Evolutionary conservation across 2,329 filamentous ascomycete genomes (phyloP).

Genomic region (Calonectria ilicicola): DNA sequence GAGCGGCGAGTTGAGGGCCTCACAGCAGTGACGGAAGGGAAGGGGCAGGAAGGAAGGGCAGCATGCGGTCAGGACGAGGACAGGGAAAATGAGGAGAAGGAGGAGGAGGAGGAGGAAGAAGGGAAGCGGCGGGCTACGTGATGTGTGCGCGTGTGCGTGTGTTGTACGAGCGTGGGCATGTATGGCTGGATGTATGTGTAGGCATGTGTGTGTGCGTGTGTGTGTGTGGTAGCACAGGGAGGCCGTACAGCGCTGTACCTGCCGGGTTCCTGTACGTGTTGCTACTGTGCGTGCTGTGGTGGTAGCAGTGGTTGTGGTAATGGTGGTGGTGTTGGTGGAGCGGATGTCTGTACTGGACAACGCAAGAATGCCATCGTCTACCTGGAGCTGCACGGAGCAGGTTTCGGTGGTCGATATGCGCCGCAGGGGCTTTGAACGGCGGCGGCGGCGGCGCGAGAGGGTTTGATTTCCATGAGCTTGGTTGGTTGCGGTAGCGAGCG

Average conservation of each 20-base stretch:
- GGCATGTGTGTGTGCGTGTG: neutral
- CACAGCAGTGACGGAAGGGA: neutral
- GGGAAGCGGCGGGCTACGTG: neutral
- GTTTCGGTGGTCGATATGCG: conserved; percentile 1
- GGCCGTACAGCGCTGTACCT: neutral
- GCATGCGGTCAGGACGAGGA: neutral
- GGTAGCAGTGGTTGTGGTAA: neutral
- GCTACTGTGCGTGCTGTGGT: neutral
- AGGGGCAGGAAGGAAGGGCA: neutral
- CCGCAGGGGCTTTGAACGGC: neutral
- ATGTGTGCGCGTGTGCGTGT: neutral
- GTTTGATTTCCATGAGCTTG: conserved; percentile 1
- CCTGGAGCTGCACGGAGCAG: neutral
- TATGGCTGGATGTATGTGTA: neutral
- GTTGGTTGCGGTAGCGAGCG: conserved; percentile 5
- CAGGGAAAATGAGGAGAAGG: neutral
- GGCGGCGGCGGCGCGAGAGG: neutral
- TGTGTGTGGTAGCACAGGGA: conserved; percentile 8
- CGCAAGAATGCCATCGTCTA: neutral
- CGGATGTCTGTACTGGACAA: neutral
- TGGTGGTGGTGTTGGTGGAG: conserved; percentile 1
- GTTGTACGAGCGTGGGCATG: neutral
- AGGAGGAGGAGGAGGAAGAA: too few species aligned
- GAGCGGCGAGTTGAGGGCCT: conserved; percentile 18
- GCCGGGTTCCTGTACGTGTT: conserved; percentile 5